Evolutionary conservation across 768 basidiomycete species (phyloP).

Genomic region (Lactifluus volemus): DNA sequence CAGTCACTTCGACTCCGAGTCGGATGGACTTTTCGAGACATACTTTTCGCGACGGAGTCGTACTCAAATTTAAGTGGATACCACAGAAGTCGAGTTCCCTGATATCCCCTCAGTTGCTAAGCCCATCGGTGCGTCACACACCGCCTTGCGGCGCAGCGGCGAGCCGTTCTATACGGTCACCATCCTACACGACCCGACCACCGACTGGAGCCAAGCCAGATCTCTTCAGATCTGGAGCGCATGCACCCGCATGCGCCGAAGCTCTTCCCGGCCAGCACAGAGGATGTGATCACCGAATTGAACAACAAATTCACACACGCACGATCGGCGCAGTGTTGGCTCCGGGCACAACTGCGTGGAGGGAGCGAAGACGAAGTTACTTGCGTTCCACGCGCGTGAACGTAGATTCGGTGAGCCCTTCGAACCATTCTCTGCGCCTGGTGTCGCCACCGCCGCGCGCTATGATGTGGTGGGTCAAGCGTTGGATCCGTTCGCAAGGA

Average conservation of each 20-base stretch:
- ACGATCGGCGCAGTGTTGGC: neutral
- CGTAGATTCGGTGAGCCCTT: too few species aligned
- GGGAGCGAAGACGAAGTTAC: too few species aligned
- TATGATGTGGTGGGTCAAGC: too few species aligned
- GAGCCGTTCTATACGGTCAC: neutral
- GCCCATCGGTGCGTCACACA: neutral
- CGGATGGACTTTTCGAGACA: too few species aligned
- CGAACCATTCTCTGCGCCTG: too few species aligned
- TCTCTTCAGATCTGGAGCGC: conserved; percentile 39
- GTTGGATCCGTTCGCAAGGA: too few species aligned
- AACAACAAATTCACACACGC: conserved; percentile 19
- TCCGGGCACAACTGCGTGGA: neutral
- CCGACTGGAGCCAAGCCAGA: conserved; percentile 28
- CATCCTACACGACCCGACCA: neutral
- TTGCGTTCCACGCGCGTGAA: too few species aligned
- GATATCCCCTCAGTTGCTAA: neutral
- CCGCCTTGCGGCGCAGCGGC: neutral
- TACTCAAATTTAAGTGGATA: too few species aligned
- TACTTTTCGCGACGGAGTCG: too few species aligned
- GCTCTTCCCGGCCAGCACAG: conserved; percentile 19
- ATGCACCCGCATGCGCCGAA: conserved; percentile 34
- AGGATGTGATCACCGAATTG: conserved; percentile 12
- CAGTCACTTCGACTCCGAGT: too few species aligned
- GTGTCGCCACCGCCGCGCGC: too few species aligned
- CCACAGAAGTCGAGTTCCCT: neutral